Percentiles rank a stretch among this genome's conserved stretches.
Evolutionary conservation across 768 basidiomycete genomes (phyloP).

Genomic region (Lentinula edodes): DNA sequence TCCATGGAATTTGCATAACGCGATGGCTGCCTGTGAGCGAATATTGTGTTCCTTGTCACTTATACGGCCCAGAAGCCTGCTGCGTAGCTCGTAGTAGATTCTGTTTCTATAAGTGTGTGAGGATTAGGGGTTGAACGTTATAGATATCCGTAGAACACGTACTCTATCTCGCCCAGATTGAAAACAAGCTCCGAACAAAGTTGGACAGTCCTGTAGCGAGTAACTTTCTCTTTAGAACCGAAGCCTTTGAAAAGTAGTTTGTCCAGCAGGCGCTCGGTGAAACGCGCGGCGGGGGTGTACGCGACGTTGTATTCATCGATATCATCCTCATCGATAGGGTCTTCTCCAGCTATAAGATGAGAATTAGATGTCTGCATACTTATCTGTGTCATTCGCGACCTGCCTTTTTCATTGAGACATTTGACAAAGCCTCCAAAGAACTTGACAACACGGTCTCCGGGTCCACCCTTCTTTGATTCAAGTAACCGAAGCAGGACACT

Average conservation of each 20-base stretch:
- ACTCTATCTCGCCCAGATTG: constrained; percentile 85
- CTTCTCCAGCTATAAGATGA: constrained; percentile 29
- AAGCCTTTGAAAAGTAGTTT: constrained; percentile 76
- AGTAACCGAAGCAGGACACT: constrained; percentile 54
- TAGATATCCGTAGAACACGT: constrained; percentile 20
- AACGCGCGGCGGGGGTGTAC: constrained; percentile 62
- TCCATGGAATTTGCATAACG: constrained; percentile 70
- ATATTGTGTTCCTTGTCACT: constrained; percentile 75
- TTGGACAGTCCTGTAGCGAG: constrained; percentile 76
- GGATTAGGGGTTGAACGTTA: constrained; percentile 3
- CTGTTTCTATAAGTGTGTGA: constrained; percentile 53
- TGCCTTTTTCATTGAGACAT: constrained; percentile 75
- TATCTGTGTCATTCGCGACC: constrained; percentile 9
- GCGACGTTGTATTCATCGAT: constrained; percentile 43
- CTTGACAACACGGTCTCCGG: constrained; percentile 75
- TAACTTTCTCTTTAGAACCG: constrained; percentile 79
- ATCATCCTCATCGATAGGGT: constrained; percentile 33
- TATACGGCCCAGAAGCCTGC: constrained; percentile 62
- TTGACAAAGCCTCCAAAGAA: constrained; percentile 77
- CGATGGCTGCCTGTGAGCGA: constrained; percentile 74
- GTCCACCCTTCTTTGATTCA: constrained; percentile 73
- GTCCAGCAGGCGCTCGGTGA: constrained; percentile 56
- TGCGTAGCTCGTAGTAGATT: constrained; percentile 57
- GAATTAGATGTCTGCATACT: background rate
- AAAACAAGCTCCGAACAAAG: constrained; percentile 76